These are phyloP conservation scores for Eucalyptus curtisii DNA, from an alignment of 345 rosid species.

Conservation along the genomic window DNA sequence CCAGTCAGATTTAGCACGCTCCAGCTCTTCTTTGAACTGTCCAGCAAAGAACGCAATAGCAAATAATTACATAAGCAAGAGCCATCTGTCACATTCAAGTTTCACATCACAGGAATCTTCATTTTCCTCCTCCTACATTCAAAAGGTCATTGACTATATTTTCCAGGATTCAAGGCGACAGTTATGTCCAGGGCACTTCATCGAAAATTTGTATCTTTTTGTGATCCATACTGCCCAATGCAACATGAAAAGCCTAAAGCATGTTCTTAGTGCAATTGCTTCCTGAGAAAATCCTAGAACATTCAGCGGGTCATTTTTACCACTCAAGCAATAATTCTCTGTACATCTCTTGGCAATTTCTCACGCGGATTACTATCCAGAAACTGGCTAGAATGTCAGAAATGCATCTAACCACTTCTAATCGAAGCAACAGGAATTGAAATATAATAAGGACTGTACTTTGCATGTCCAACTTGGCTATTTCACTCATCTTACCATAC, in stretches of 20 bases:
- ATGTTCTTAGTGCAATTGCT: not conserved
- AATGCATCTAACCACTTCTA: not conserved
- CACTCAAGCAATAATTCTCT: not conserved
- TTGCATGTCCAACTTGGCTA: not conserved
- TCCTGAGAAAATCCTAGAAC: fast-evolving
- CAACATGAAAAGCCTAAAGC: not conserved
- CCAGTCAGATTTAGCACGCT: not conserved
- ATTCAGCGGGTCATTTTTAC: not conserved
- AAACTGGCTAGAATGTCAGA: not conserved
- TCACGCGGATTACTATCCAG: not conserved
- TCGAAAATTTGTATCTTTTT: not conserved
- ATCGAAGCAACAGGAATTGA: not conserved
- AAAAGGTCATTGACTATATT: not conserved
- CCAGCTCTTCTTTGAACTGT: not conserved
- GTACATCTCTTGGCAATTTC: not conserved
- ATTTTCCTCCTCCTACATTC: not conserved
- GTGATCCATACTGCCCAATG: not conserved
- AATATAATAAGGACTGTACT: not conserved
- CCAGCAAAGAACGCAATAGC: not conserved
- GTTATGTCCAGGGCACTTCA: not conserved
- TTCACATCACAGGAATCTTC: not conserved
- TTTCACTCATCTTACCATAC: not conserved
- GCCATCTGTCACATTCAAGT: not conserved
- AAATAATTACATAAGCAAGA: not conserved
- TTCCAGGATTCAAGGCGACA: not conserved